Base-by-base conservation (phyloP, 208 protist species). In the Tritrichomonas foetus region DNA sequence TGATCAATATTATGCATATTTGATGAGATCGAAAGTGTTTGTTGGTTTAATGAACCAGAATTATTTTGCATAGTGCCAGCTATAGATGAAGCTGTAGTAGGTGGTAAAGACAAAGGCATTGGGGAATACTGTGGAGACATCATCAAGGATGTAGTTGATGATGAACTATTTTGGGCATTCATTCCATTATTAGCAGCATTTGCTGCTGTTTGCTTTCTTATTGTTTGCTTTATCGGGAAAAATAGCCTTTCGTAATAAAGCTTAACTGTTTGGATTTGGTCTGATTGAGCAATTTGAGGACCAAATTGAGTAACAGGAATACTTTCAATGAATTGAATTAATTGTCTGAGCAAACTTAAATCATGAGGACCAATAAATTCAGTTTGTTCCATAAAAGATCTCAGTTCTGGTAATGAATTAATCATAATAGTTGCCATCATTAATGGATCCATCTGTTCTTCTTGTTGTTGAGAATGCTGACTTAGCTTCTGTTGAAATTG, bases 191-290 rank as follows among this genome's bases (percentile, higher is more conserved):
- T 61, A 16, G 5, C 16, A 16, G 53, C 53, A 61, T 61, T 61
- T 20, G 39, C 33, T 36, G 33, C 74, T 30, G 13, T 82, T 50
- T 82, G 33, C 41, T 82, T 82, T 89, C 8, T 57, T 39, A 89
- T 89, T 57, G 78, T 89, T 20, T 89, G 53, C 8, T 89, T 13
- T 14, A 89, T 89, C 8, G 78, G 78, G 39, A 89, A 57, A 50
- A 89, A 89, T 27, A 89, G 47, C n/a, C 47, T 25, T 57, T 89
- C 78, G 30, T 89, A 57, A 47, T 89, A 89, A 22, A 89, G 47
- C 14, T 36, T 20, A 33, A 89, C 78, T 22, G 33, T n/a, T 5
- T 53, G 16, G 14, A 53, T 16, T 39, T 57, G 25, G 1, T 89
- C 78, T 5, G 14, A 8, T 53, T 49, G 14, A 57, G 39, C n/a